These are phyloP conservation scores for Ogataea salicorniae DNA, from an alignment of 805 yeast species.

Conservation along the genomic window DNA sequence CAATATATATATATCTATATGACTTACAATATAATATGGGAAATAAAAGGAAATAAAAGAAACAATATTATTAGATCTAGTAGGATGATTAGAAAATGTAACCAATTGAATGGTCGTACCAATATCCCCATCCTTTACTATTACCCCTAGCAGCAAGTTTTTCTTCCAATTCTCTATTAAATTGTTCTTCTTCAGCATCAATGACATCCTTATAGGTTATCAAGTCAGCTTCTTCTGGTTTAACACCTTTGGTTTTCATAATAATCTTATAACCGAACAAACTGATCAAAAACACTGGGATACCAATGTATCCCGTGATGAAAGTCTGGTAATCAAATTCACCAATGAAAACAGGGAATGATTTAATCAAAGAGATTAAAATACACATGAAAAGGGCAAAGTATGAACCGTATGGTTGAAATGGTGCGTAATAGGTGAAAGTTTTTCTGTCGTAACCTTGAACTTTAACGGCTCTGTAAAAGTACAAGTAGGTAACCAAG, in stretches of 20 bases:
- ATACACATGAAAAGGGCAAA: slow-evolving; percentile 50
- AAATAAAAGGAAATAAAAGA: neutral
- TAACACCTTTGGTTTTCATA: slow-evolving; percentile 43
- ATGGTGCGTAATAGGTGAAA: slow-evolving; percentile 59
- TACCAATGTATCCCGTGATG: slow-evolving; percentile 74
- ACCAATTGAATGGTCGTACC: slow-evolving; percentile 28
- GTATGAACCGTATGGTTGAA: slow-evolving; percentile 65
- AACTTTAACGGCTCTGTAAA: slow-evolving; percentile 58
- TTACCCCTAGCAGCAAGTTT: slow-evolving; percentile 14
- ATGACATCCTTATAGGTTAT: slow-evolving; percentile 49
- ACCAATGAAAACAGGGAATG: slow-evolving; percentile 63
- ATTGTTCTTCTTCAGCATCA: slow-evolving; percentile 47
- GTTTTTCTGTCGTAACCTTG: slow-evolving; percentile 58
- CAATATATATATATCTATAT: too few species aligned
- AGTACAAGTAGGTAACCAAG: slow-evolving; percentile 59
- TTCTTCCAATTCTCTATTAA: slow-evolving; percentile 14
- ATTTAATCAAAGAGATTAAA: slow-evolving; percentile 58
- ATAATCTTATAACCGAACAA: slow-evolving; percentile 56
- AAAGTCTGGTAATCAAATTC: slow-evolving; percentile 57
- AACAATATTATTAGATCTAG: too few species aligned
- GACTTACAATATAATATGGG: neutral
- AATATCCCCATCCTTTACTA: slow-evolving; percentile 20
- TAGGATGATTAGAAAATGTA: slow-evolving; percentile 18
- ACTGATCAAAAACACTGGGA: slow-evolving; percentile 56
- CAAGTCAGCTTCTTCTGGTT: slow-evolving; percentile 57